A percentile compares a stretch with the other conserved stretches of the same genome.
Conservation (phyloP, 2,329 filamentous ascomycete genomes). For the Talaromyces rugulosus region DNA sequence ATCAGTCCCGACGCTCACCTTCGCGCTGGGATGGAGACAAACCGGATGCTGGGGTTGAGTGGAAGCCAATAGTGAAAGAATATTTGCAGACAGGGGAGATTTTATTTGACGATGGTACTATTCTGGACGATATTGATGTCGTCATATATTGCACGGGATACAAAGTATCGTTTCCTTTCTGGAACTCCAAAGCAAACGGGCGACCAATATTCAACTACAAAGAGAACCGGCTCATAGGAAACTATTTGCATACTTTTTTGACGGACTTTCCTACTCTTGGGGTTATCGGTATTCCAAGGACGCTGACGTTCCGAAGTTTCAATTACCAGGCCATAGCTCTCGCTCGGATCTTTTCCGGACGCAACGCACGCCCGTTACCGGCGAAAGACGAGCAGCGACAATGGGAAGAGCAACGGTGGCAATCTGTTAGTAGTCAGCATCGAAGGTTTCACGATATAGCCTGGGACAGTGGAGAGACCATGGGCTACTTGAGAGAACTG, state of each 20-base stretch:
- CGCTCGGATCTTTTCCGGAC: conserved; percentile 53
- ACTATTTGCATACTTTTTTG: conserved; percentile 54
- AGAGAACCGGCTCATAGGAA: conserved; percentile 39
- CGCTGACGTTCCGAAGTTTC: conserved; percentile 59
- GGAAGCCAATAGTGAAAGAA: conserved; percentile 51
- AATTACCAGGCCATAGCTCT: conserved; percentile 62
- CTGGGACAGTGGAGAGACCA: conserved; percentile 19
- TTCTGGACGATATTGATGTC: conserved; percentile 50
- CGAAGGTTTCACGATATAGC: conserved; percentile 18
- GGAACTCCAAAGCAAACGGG: conserved; percentile 48
- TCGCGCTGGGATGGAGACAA: conserved; percentile 49
- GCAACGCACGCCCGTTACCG: conserved; percentile 43
- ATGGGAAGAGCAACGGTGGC: conserved; percentile 51
- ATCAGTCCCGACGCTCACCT: conserved; percentile 49
- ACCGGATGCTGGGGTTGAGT: conserved; percentile 47
- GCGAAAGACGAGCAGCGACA: conserved; percentile 41
- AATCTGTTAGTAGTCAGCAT: conserved; percentile 13
- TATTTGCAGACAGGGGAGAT: conserved; percentile 43
- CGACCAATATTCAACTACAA: conserved; percentile 48
- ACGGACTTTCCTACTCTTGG: conserved; percentile 47
- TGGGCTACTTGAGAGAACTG: conserved; percentile 16
- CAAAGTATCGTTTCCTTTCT: conserved; percentile 45
- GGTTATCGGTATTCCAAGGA: conserved; percentile 40
- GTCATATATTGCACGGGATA: conserved; percentile 60
- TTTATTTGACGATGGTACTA: conserved; percentile 51